A percentile compares a stretch with the other conserved stretches of the same genome.
These are phyloP conservation scores for Fusarium lateritium DNA, from an alignment of 2,329 filamentous ascomycete species.

Conservation along the genomic window DNA sequence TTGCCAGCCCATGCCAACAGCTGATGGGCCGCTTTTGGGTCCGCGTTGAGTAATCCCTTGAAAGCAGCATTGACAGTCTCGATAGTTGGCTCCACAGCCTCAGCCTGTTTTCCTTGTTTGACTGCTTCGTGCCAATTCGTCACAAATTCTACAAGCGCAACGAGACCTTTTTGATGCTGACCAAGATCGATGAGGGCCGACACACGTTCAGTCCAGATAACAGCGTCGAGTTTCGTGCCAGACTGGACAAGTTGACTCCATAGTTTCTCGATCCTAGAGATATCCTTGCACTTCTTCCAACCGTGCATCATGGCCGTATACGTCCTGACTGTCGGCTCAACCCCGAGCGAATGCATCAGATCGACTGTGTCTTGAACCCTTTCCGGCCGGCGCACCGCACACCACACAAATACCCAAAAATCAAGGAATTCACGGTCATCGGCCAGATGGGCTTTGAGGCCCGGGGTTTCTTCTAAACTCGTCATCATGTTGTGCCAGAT, in stretches of 20 bases:
- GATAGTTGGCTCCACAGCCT: slow-evolving; percentile 70
- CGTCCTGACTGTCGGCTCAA: slow-evolving; percentile 73
- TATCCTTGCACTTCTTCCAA: slow-evolving; percentile 72
- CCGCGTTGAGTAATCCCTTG: slow-evolving; percentile 70
- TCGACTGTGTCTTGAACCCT: slow-evolving; percentile 57
- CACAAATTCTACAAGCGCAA: slow-evolving; percentile 77
- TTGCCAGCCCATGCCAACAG: slow-evolving; percentile 72
- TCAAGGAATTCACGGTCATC: slow-evolving; percentile 56
- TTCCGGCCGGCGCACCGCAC: slow-evolving; percentile 51
- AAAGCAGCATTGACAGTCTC: slow-evolving; percentile 80
- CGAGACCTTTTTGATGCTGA: slow-evolving; percentile 69
- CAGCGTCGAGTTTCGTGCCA: slow-evolving; percentile 72
- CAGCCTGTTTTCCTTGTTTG: slow-evolving; percentile 44
- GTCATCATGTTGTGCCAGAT: slow-evolving; percentile 55
- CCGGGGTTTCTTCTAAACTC: slow-evolving; percentile 44
- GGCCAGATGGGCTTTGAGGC: slow-evolving; percentile 51
- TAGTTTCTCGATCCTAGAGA: slow-evolving; percentile 72
- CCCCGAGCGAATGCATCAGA: slow-evolving; percentile 62
- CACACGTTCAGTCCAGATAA: slow-evolving; percentile 80
- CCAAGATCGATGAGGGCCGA: slow-evolving; percentile 73
- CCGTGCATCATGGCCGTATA: slow-evolving; percentile 83
- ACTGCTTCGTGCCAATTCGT: slow-evolving; percentile 67
- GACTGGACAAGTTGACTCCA: slow-evolving; percentile 75
- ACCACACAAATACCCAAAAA: slow-evolving; percentile 59
- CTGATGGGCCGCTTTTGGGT: slow-evolving; percentile 64